Percentiles rank a stretch among this genome's conserved stretches.
phyloP scores from a whole-genome alignment of 2,329 filamentous ascomycete genomes.

The Aspergillus sp. region DNA sequence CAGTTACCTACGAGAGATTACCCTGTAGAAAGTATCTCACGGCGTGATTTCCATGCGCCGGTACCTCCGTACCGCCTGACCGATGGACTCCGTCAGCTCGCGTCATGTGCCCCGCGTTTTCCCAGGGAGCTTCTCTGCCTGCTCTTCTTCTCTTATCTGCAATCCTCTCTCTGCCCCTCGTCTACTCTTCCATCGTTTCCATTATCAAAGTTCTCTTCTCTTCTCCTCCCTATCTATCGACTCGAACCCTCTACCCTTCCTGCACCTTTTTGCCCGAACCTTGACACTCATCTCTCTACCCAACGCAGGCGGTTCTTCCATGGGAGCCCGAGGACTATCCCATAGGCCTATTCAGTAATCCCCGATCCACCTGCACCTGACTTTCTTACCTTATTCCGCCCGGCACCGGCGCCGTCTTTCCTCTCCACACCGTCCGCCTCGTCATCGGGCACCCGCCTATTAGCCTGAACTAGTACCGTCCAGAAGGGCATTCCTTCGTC shows the following conservation, averaged over 20 bases:
- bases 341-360: background rate
- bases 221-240: too few relatives aligned
- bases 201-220: too few relatives aligned
- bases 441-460: conserved; percentile 26
- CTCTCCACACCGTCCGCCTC: conserved; percentile 14
- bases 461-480: conserved; percentile 14
- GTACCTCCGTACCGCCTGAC: background rate
- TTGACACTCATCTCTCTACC: too few relatives aligned
- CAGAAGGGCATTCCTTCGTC: conserved; percentile 1
- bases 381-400: conserved; percentile 14
- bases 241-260: background rate
- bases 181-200: background rate
- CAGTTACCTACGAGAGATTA: too few relatives aligned
- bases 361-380: conserved; percentile 15
- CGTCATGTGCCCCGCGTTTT: conserved; percentile 21
- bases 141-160: background rate
- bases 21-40: background rate
- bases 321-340: background rate
- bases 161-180: background rate
- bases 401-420: conserved; percentile 13
- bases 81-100: background rate
- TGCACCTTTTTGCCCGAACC: too few relatives aligned
- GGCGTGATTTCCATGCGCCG: background rate
- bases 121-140: background rate
- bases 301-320: background rate